Conservation (phyloP, 768 basidiomycete species). For the Russula sp. region DNA sequence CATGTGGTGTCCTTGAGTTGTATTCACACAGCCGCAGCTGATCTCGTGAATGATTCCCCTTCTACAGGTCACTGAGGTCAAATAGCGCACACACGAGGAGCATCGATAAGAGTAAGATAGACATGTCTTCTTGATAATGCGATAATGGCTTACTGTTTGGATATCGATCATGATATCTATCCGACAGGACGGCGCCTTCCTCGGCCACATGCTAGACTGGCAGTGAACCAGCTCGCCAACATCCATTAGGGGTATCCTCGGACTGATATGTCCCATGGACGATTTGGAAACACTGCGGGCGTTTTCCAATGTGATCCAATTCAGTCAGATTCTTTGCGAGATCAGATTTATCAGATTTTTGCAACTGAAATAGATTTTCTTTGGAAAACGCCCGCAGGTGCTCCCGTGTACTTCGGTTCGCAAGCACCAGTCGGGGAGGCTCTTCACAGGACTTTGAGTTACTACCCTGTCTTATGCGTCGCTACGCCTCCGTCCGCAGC, state of each 20-base stretch:
- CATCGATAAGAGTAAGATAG: too few species aligned
- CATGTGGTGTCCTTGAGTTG: not conserved
- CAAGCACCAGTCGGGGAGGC: not conserved
- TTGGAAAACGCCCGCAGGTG: too few species aligned
- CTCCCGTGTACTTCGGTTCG: slow-evolving; percentile 27
- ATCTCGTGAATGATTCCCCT: not conserved
- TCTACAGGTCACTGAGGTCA: not conserved
- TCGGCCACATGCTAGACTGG: not conserved
- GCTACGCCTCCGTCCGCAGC: slow-evolving; percentile 18
- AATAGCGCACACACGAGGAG: not conserved
- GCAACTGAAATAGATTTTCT: too few species aligned
- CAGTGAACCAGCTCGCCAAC: not conserved
- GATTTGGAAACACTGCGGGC: too few species aligned
- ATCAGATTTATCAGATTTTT: too few species aligned
- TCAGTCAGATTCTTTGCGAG: too few species aligned
- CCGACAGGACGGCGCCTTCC: not conserved
- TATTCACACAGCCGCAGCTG: not conserved
- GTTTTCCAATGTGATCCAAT: too few species aligned
- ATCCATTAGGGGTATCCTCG: slow-evolving; percentile 3
- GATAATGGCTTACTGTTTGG: not conserved
- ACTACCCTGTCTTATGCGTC: slow-evolving; percentile 2
- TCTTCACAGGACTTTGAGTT: slow-evolving; percentile 16
- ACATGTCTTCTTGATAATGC: not conserved
- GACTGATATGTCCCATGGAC: not conserved
- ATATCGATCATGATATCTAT: not conserved